Conservation (phyloP, 768 basidiomycete genomes). For the Filobasidium wieringae region DNA sequence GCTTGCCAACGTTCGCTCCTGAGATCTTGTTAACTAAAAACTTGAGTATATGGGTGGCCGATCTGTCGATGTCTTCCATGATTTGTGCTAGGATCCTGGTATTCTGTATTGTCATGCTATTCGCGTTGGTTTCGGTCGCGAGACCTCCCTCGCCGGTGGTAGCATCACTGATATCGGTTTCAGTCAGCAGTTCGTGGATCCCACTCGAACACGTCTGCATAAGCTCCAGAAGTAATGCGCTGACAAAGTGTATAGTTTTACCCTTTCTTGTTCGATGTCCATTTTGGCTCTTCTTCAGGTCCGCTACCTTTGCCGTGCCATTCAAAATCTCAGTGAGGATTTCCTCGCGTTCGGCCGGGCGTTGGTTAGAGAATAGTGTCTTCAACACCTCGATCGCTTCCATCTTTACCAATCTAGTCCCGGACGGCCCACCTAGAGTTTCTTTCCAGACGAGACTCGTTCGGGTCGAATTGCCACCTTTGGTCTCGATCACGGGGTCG, state of each 20-base stretch:
- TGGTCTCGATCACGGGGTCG: slow-evolving; percentile 50
- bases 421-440: slow-evolving; percentile 55
- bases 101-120: slow-evolving; percentile 23
- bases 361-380: slow-evolving; percentile 75
- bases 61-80: slow-evolving; percentile 6
- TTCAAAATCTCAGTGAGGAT: slow-evolving; percentile 94
- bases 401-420: slow-evolving; percentile 67
- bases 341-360: slow-evolving; percentile 78
- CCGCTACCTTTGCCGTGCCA: slow-evolving; percentile 77
- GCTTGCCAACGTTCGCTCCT: slow-evolving; percentile 75
- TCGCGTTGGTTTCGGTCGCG: slow-evolving; percentile 51
- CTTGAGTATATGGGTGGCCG: background rate
- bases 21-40: background rate
- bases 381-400: slow-evolving; percentile 74
- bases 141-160: slow-evolving; percentile 40
- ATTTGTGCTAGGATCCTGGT: slow-evolving; percentile 35
- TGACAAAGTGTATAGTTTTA: slow-evolving; percentile 80
- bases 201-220: slow-evolving; percentile 89
- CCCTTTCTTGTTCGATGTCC: slow-evolving; percentile 87
- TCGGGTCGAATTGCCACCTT: slow-evolving; percentile 46
- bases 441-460: slow-evolving; percentile 51
- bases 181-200: slow-evolving; percentile 42
- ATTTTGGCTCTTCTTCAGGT: slow-evolving; percentile 77
- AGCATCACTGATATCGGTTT: slow-evolving; percentile 45
- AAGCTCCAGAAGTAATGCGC: slow-evolving; percentile 85